Percentiles rank a stretch among this genome's conserved stretches.
Conservation (phyloP, 352 stramenopile genomes). For the Globisporangium radiosum region DNA sequence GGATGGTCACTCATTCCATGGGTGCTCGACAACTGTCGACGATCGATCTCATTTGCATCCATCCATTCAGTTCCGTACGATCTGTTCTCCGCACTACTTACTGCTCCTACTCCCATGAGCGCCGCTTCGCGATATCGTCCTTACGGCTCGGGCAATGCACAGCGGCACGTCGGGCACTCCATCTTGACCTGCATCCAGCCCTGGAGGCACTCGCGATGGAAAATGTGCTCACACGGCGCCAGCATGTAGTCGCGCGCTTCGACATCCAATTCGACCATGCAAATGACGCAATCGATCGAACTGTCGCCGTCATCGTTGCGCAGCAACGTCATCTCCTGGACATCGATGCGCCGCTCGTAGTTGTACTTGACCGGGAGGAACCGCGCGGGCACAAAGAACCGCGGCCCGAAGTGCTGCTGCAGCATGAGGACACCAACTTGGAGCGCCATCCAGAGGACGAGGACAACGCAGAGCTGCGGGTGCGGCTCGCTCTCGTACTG, state of each 20-base stretch:
- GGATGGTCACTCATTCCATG: too few species aligned
- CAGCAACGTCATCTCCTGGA: constrained; percentile 63
- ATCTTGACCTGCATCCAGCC: constrained; percentile 98
- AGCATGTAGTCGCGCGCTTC: constrained; percentile 92
- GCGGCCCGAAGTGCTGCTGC: constrained; percentile 90
- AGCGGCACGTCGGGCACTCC: constrained; percentile 94
- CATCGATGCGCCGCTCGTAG: constrained; percentile 88
- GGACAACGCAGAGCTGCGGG: constrained; percentile 53
- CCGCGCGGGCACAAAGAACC: constrained; percentile 93
- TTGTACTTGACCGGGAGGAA: constrained; percentile 97
- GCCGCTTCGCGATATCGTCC: too few species aligned
- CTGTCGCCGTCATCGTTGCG: constrained; percentile 38
- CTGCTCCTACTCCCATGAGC: too few species aligned
- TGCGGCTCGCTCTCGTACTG: constrained; percentile 74
- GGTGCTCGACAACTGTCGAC: too few species aligned
- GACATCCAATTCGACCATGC: constrained; percentile 79
- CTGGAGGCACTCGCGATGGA: constrained; percentile 92
- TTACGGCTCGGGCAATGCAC: constrained; percentile 82
- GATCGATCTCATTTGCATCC: too few species aligned
- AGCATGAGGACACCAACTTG: constrained; percentile 90
- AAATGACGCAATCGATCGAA: constrained; percentile 82
- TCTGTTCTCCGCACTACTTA: too few species aligned
- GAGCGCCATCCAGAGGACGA: constrained; percentile 89
- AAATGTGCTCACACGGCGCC: constrained; percentile 95
- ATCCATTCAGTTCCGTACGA: too few species aligned